phyloP scores from a whole-genome alignment of 1,284 basidiomycete species.

The Rhizoctonia solani region DNA sequence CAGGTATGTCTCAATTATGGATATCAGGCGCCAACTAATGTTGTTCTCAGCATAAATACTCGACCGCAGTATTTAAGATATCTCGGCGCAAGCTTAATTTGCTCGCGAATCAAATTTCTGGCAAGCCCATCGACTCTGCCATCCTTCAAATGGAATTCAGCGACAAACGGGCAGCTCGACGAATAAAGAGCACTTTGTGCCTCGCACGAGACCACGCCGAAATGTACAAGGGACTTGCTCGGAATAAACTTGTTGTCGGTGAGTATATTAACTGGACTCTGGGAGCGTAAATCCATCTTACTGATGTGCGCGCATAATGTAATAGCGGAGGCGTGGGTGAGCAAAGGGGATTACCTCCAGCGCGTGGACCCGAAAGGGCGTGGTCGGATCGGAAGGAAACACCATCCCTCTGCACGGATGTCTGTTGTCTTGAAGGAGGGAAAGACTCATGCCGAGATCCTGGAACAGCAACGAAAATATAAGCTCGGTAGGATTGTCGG shows the following conservation, averaged over 20 bases:
- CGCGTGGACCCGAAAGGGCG: constrained; percentile 87
- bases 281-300: background rate
- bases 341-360: constrained; percentile 74
- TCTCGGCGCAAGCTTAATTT: constrained; percentile 91
- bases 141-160: constrained; percentile 97
- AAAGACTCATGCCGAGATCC: constrained; percentile 73
- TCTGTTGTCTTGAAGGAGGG: constrained; percentile 84
- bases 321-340: constrained; percentile 89
- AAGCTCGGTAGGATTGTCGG: constrained; percentile 78
- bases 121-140: constrained; percentile 89
- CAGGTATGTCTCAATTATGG: background rate
- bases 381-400: constrained; percentile 77
- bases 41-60: constrained; percentile 77
- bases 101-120: constrained; percentile 84
- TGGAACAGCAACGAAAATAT: constrained; percentile 63
- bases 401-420: constrained; percentile 77
- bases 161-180: constrained; percentile 83
- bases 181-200: constrained; percentile 86
- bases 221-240: constrained; percentile 75
- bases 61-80: constrained; percentile 90
- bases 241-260: constrained; percentile 82
- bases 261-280: constrained; percentile 46
- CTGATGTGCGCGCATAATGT: background rate
- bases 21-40: background rate
- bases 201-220: constrained; percentile 86